phyloP scores from a whole-genome alignment of 2,329 filamentous ascomycete species.

The Cladobotryum mycophilum region DNA sequence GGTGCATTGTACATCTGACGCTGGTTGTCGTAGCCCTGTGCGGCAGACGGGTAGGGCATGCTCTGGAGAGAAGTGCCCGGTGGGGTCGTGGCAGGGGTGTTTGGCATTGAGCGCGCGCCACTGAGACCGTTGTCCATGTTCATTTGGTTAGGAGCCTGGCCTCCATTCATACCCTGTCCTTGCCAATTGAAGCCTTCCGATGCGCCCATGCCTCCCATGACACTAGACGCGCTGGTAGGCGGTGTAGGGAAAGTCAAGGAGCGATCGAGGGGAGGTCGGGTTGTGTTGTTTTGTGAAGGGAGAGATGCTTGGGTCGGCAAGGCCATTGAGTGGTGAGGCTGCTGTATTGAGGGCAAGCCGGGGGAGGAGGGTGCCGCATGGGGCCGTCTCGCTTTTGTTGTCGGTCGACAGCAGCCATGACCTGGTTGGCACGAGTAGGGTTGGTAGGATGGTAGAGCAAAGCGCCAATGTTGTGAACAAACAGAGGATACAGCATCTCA shows the following conservation, averaged over 20 bases:
- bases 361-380: constrained; percentile 54
- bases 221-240: constrained; percentile 84
- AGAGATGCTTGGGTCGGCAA: constrained; percentile 54
- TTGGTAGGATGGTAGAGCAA: constrained; percentile 89
- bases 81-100: constrained; percentile 84
- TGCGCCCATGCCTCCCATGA: constrained; percentile 66
- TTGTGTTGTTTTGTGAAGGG: constrained; percentile 63
- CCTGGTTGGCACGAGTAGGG: constrained; percentile 71
- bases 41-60: constrained; percentile 70
- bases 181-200: constrained; percentile 79
- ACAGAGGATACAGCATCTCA: constrained; percentile 87
- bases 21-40: constrained; percentile 67
- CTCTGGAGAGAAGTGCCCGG: constrained; percentile 70
- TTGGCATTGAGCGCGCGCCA: constrained; percentile 79
- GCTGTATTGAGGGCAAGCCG: constrained; percentile 61
- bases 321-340: constrained; percentile 55
- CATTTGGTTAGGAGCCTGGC: constrained; percentile 62
- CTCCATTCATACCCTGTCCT: constrained; percentile 53
- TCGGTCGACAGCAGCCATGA: constrained; percentile 78
- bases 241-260: constrained; percentile 92
- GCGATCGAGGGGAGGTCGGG: constrained; percentile 72
- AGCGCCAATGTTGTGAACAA: constrained; percentile 94
- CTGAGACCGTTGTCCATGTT: constrained; percentile 73
- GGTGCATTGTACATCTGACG: constrained; percentile 73
- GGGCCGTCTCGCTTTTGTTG: constrained; percentile 67